Conservation (phyloP, 345 rosid genomes). For the Populus euphratica region DNA sequence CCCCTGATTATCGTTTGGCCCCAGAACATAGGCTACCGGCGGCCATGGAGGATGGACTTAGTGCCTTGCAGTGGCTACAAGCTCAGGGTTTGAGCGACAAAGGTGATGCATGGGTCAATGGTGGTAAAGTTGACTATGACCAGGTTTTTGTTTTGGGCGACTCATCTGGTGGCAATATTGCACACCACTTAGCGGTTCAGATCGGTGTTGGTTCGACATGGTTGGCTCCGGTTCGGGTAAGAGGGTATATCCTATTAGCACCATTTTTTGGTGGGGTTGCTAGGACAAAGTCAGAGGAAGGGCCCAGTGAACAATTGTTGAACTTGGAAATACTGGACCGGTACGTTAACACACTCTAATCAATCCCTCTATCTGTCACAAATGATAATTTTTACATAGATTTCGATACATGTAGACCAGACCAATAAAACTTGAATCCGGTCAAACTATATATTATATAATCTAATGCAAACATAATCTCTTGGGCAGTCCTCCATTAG, state of each 20-base stretch:
- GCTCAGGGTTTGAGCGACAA: conserved; percentile 36
- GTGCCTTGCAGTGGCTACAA: conserved; percentile 47
- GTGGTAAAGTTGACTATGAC: conserved; percentile 47
- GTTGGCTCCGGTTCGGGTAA: conserved; percentile 54
- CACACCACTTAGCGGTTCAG: conserved; percentile 70
- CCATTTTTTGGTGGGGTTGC: conserved; percentile 85
- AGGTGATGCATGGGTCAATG: conserved; percentile 37
- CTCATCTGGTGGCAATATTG: conserved; percentile 88
- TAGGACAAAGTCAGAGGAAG: conserved; percentile 72
- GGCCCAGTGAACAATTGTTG: conserved; percentile 56
- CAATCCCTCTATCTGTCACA: background rate
- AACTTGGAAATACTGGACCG: conserved; percentile 70
- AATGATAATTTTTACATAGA: background rate
- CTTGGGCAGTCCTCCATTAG: background rate
- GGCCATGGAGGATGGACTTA: conserved; percentile 55
- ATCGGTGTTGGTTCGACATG: conserved; percentile 37
- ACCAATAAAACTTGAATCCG: background rate
- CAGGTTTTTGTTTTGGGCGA: conserved; percentile 67
- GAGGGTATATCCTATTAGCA: conserved; percentile 71
- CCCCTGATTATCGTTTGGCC: conserved; percentile 77
- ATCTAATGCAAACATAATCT: too few species aligned
- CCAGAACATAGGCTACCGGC: conserved; percentile 84
- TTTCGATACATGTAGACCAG: background rate
- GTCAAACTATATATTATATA: background rate
- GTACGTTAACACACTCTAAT: conserved; percentile 29